Evolutionary conservation across 306 rosid species (phyloP).

Genomic region (Pueraria montana): DNA sequence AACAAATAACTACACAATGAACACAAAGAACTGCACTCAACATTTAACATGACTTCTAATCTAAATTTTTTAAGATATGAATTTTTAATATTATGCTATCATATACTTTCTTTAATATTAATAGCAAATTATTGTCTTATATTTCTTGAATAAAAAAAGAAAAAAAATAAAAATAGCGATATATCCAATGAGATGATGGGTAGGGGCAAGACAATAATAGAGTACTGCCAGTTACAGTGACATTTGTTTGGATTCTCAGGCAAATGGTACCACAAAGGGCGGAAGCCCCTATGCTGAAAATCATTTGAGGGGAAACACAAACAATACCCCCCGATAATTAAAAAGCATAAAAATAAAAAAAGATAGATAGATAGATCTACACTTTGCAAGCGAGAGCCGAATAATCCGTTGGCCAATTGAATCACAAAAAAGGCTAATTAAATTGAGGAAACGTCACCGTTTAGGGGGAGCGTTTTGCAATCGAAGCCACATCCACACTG

Average conservation of each 20-base stretch:
- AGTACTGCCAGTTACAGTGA: background rate
- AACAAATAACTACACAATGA: background rate
- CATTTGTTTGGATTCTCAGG: slow-evolving; percentile 3
- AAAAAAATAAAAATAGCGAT: background rate
- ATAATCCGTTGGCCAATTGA: background rate
- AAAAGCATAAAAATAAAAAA: background rate
- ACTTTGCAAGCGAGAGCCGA: background rate
- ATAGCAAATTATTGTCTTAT: background rate
- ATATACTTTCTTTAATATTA: background rate
- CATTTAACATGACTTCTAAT: background rate
- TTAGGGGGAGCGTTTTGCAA: slow-evolving; percentile 8
- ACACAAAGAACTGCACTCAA: slow-evolving; percentile 6
- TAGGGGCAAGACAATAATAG: slow-evolving; percentile 24
- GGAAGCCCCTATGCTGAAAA: background rate
- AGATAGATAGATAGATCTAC: slow-evolving; percentile 35
- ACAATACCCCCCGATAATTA: background rate
- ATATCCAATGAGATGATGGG: background rate
- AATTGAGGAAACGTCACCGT: slow-evolving; percentile 49
- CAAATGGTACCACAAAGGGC: slow-evolving; percentile 20
- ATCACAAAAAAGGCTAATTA: background rate
- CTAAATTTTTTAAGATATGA: background rate
- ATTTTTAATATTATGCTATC: background rate
- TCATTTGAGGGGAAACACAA: background rate
- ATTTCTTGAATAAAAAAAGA: background rate
- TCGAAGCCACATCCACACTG: slow-evolving; percentile 57